A percentile compares a stretch with the other conserved stretches of the same genome.
These are phyloP conservation scores for Digitaria exilis DNA, from an alignment of 202 grass and related monocot genomes.

Conservation along the genomic window DNA sequence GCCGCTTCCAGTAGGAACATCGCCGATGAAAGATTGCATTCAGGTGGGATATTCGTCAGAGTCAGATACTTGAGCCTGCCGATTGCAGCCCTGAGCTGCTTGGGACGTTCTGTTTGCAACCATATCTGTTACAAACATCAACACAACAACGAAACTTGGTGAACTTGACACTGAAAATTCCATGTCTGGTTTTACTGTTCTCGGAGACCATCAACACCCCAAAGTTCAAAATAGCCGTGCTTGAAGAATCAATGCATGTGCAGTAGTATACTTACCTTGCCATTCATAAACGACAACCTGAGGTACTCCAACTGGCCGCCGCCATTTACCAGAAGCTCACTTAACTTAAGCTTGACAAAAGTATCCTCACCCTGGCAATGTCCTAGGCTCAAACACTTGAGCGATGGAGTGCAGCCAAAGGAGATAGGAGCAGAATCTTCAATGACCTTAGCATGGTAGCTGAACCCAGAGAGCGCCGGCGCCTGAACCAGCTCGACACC, in stretches of 20 bases:
- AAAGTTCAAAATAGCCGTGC: no score
- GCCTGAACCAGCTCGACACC: slow-evolving; percentile 4
- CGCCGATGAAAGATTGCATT: not conserved
- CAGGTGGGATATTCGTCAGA: not conserved
- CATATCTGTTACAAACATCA: not conserved
- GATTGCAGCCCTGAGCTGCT: not conserved
- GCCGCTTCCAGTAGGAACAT: not conserved
- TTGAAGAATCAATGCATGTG: no score
- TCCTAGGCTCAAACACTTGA: not conserved
- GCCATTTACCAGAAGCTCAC: no score
- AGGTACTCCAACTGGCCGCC: not conserved
- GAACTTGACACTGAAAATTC: no score
- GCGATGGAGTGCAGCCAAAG: not conserved
- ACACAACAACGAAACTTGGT: not conserved
- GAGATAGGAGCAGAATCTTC: not conserved
- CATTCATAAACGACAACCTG: not conserved
- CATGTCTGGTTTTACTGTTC: no score
- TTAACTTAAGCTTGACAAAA: not conserved
- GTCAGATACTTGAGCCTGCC: not conserved
- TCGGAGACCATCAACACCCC: no score
- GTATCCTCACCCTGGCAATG: not conserved
- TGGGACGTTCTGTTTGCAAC: not conserved
- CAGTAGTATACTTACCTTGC: slow-evolving; percentile 3
- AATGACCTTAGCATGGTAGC: not conserved
- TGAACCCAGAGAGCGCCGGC: not conserved